phyloP scores from a whole-genome alignment of 345 rosid species.

The Balakata baccata region DNA sequence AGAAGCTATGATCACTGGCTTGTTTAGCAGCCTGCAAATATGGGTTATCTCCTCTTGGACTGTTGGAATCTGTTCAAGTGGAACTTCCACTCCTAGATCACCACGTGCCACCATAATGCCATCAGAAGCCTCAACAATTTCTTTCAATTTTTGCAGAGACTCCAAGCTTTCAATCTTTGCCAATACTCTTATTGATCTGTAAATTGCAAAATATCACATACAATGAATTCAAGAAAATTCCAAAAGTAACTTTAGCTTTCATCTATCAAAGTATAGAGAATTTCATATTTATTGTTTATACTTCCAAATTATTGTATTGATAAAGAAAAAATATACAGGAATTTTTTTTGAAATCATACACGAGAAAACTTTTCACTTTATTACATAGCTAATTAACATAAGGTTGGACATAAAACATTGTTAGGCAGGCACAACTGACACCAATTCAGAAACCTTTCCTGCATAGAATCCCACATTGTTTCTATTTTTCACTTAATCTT shows the following conservation, averaged over 20 bases:
- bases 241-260: no score
- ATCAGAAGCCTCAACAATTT: constrained; percentile 63
- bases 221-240: neutral
- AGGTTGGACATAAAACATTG: neutral
- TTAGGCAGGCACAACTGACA: no score
- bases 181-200: constrained; percentile 53
- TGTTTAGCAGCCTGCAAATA: constrained; percentile 57
- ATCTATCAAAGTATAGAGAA: neutral
- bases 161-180: constrained; percentile 74
- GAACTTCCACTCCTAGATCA: constrained; percentile 75
- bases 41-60: constrained; percentile 53
- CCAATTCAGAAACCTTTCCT: no score
- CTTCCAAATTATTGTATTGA: neutral
- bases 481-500: no score
- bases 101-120: constrained; percentile 79
- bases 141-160: constrained; percentile 55
- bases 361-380: neutral
- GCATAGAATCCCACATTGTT: no score
- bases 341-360: neutral
- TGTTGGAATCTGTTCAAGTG: constrained; percentile 66
- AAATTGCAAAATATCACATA: neutral
- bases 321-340: neutral
- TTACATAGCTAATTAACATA: neutral
- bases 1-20: constrained; percentile 73
- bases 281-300: neutral